Conservation (phyloP, 345 rosid species). For the Corchorus capsularis region DNA sequence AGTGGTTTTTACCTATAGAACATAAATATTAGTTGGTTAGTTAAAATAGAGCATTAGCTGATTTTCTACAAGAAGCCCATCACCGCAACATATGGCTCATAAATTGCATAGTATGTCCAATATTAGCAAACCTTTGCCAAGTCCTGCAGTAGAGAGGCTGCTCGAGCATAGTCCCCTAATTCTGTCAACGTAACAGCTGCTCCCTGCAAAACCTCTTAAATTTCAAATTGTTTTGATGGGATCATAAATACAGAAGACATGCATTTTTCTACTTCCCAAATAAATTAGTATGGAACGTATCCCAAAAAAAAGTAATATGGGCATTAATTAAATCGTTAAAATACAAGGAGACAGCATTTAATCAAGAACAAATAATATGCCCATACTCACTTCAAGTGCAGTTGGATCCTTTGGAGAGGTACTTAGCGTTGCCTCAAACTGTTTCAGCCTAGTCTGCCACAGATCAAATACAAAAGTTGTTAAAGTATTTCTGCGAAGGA, state of each 20-base stretch:
- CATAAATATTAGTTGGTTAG: conserved; percentile 22
- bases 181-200: conserved; percentile 84
- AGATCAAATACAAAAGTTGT: conserved; percentile 16
- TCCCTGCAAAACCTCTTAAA: conserved; percentile 62
- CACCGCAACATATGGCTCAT: conserved; percentile 7
- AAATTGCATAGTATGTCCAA: conserved; percentile 17
- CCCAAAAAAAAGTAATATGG: no score
- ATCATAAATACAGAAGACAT: conserved; percentile 14
- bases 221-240: conserved; percentile 20
- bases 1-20: conserved; percentile 66
- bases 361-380: not conserved
- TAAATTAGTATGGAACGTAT: not conserved
- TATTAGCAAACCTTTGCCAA: conserved; percentile 66
- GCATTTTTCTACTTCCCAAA: not conserved
- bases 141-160: conserved; percentile 69
- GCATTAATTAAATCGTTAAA: not conserved
- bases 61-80: conserved; percentile 17
- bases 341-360: not conserved
- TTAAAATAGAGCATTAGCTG: conserved; percentile 23
- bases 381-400: conserved; percentile 79
- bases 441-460: conserved; percentile 74
- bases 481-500: conserved; percentile 1
- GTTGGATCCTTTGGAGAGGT: conserved; percentile 64
- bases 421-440: conserved; percentile 62
- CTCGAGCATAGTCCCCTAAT: conserved; percentile 76